Evolutionary conservation across 805 yeast species (phyloP).

Genomic region (Starmerella vitae): DNA sequence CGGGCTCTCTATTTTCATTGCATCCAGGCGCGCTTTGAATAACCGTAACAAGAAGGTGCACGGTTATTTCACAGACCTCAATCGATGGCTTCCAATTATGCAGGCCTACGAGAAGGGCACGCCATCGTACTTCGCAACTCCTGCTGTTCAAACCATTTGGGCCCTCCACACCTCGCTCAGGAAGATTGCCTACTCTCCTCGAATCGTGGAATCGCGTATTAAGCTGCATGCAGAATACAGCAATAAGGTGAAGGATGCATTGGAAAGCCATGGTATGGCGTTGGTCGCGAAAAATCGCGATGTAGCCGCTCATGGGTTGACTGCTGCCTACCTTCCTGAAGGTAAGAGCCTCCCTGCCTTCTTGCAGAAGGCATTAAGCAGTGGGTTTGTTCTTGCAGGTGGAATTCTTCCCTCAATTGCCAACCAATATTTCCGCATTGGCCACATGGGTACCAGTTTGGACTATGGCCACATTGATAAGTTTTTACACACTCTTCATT

Average conservation of each 20-base stretch:
- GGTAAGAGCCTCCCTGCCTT: slow-evolving; percentile 56
- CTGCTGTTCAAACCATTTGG: slow-evolving; percentile 77
- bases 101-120: slow-evolving; percentile 67
- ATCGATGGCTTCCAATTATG: slow-evolving; percentile 83
- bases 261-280: slow-evolving; percentile 49
- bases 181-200: slow-evolving; percentile 38
- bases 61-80: slow-evolving; percentile 55
- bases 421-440: slow-evolving; percentile 77
- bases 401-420: slow-evolving; percentile 76
- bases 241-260: slow-evolving; percentile 45
- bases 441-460: slow-evolving; percentile 88
- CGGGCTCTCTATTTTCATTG: slow-evolving; percentile 67
- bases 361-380: slow-evolving; percentile 40
- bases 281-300: slow-evolving; percentile 46
- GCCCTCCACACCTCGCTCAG: slow-evolving; percentile 65
- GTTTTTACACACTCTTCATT: too few species aligned
- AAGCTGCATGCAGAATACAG: slow-evolving; percentile 51
- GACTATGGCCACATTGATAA: slow-evolving; percentile 44
- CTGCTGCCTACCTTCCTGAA: slow-evolving; percentile 74
- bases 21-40: slow-evolving; percentile 63
- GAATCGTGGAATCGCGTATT: slow-evolving; percentile 45
- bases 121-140: slow-evolving; percentile 87
- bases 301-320: slow-evolving; percentile 74
- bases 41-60: slow-evolving; percentile 32
- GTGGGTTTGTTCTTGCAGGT: slow-evolving; percentile 72